Percentiles rank a stretch among this genome's conserved stretches.
Conservation (phyloP, 169 alveolate genomes). For the Cryptosporidium meleagridis region DNA sequence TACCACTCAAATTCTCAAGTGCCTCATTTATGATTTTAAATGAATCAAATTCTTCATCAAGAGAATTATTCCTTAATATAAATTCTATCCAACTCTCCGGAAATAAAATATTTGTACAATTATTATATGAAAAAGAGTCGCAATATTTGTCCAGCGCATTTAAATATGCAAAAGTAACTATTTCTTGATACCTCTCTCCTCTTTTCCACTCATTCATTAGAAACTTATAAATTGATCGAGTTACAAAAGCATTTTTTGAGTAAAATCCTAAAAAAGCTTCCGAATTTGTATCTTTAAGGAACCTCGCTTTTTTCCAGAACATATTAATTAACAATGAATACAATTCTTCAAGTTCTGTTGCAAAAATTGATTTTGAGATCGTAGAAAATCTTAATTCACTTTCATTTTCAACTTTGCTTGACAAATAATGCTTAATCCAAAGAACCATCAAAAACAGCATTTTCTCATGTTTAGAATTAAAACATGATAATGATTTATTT, state of each 20-base stretch:
- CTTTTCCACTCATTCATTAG: neutral
- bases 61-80: neutral
- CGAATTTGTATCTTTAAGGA: neutral
- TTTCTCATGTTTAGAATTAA: conserved; percentile 9
- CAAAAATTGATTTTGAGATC: neutral
- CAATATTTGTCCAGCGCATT: conserved; percentile 17
- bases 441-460: neutral
- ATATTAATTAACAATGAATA: conserved; percentile 21
- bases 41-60: neutral
- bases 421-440: conserved; percentile 20
- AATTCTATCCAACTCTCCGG: conserved; percentile 21
- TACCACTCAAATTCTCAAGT: neutral
- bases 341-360: conserved; percentile 1
- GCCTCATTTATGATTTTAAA: neutral
- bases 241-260: neutral
- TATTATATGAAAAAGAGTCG: neutral
- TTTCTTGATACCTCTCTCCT: conserved; percentile 16
- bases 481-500: neutral
- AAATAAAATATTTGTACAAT: neutral
- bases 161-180: conserved; percentile 25
- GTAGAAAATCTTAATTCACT: neutral
- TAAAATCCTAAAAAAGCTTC: neutral
- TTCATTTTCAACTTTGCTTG: neutral
- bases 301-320: conserved; percentile 9
- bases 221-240: neutral